Base-by-base conservation (phyloP, 768 basidiomycete genomes). In the Strobilomyces dryophilus region DNA sequence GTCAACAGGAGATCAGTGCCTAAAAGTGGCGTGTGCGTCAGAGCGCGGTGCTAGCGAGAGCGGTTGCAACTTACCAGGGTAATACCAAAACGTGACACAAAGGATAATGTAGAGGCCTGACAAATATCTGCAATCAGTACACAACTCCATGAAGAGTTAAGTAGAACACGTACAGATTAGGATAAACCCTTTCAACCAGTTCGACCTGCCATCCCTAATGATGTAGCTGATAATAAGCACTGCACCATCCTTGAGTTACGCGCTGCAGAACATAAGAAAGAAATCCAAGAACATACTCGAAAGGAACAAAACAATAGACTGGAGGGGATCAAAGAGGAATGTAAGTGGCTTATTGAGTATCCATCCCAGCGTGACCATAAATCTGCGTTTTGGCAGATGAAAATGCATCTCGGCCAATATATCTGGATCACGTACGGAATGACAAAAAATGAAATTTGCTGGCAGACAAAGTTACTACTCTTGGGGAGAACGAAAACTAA, bases 111-210 rank as follows among this genome's bases (percentile, higher is more conserved):
- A 27, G 27, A 27, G 27, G 27, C 27, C 27, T 27, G 8, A 27
- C 27, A 8, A 8, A 4, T 4, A 34, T 34, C 3, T 34, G 12
- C 32, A 34, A 34, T 34, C 32, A 34, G 32, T 34, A 34, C 12
- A 14, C 11, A 34, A 34, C 8, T 34, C 3, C 32, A 10, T 3
- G 10, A 34, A 10, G 12, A 10, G 8, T 5, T 9, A 31, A 10
- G 2, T 34, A 14, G 32, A 34, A 27, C 27, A 61, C 74, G 45
- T 57, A 80, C 85, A 82, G 52, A 91, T 80, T 15, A 92, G 76
- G 51, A 91, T 83, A 60, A 84, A 69, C 21, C 91, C 92, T 69
- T 95, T 92, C 17, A 97, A 76, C 84, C 93, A 97, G 67, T 95
- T 95, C 27, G 86, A 89, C 64, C 83, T 88, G 14, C 92, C 92